phyloP scores from a whole-genome alignment of 2,329 filamentous ascomycete genomes.

The Phialemonium atrogriseum region DNA sequence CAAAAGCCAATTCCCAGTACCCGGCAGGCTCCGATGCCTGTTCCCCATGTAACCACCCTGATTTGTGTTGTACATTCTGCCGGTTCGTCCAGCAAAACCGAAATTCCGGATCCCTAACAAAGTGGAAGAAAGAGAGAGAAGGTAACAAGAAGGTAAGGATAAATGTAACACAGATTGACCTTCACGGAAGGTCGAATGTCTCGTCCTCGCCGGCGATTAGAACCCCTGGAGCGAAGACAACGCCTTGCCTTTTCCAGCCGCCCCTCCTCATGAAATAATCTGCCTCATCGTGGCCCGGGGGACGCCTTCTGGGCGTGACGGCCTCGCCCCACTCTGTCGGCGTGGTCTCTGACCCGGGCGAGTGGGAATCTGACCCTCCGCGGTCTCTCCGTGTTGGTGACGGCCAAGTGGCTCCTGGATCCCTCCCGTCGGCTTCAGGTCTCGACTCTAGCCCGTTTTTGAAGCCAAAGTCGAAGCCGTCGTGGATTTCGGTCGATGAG shows the following conservation, averaged over 20 bases:
- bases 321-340: conserved; percentile 6
- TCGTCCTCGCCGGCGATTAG: conserved; percentile 16
- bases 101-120: no score
- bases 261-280: conserved; percentile 22
- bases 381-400: conserved; percentile 2
- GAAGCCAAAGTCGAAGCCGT: conserved; percentile 26
- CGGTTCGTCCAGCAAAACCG: no score
- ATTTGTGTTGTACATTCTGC: no score
- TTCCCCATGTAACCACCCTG: no score
- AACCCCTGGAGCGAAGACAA: conserved; percentile 19
- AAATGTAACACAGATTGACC: no score
- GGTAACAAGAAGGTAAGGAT: no score
- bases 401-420: conserved; percentile 3
- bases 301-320: conserved; percentile 13
- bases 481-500: conserved; percentile 17
- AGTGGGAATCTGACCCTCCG: conserved; percentile 3
- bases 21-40: no score
- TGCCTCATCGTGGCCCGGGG: conserved; percentile 10
- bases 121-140: no score
- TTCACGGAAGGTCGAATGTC: conserved; percentile 17
- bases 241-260: conserved; percentile 26
- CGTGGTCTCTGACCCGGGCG: conserved; percentile 4
- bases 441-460: no score
- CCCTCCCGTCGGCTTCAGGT: conserved; percentile 2
- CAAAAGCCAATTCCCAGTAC: no score